These are phyloP conservation scores for Fusarium sp. DNA, from an alignment of 2,329 filamentous ascomycete genomes.

Conservation along the genomic window DNA sequence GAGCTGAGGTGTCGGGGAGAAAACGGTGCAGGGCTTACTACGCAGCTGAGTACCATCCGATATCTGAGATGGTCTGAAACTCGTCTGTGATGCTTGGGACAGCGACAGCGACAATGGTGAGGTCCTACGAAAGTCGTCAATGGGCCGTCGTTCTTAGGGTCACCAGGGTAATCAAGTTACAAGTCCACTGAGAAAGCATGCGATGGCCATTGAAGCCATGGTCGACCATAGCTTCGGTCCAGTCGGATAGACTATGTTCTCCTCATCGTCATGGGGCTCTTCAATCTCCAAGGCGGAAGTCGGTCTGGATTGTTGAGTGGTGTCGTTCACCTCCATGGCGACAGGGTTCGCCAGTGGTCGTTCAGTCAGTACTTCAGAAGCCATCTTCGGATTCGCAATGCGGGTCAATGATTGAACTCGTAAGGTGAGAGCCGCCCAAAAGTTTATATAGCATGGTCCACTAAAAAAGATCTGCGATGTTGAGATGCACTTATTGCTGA, in stretches of 20 bases:
- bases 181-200: constrained; percentile 35
- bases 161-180: background rate
- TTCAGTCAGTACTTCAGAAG: background rate
- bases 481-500: background rate
- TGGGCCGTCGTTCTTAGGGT: too few relatives aligned
- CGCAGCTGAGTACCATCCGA: constrained; percentile 41
- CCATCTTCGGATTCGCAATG: background rate
- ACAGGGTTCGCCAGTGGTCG: background rate
- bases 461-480: background rate
- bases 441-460: too few relatives aligned
- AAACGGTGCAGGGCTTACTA: constrained; percentile 5
- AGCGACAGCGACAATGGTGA: constrained; percentile 35
- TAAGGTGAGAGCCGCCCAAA: too few relatives aligned
- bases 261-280: background rate
- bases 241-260: constrained; percentile 4
- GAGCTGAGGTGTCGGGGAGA: fast-evolving
- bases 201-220: constrained; percentile 37
- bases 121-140: constrained; percentile 2
- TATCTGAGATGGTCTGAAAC: constrained; percentile 38
- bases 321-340: fast-evolving
- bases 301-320: background rate
- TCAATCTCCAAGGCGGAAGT: constrained; percentile 4
- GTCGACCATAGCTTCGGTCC: constrained; percentile 39
- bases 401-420: too few relatives aligned
- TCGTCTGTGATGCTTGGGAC: constrained; percentile 39